phyloP scores from a whole-genome alignment of 805 yeast genomes.

The Yarrowia deformans region DNA sequence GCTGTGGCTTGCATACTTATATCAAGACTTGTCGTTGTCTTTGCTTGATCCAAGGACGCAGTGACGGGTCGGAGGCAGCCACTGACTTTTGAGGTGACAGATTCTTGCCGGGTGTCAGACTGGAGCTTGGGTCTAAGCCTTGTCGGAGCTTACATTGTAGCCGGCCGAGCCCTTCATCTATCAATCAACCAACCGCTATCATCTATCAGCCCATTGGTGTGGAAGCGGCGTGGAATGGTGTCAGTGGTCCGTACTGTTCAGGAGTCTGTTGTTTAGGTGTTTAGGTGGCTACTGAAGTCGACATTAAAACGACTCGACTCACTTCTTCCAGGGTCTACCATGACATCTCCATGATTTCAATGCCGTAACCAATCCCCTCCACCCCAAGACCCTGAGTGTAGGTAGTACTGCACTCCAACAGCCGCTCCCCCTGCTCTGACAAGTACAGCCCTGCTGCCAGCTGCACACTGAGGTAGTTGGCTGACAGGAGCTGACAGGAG shows the following conservation, averaged over 20 bases:
- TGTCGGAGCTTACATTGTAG: not conserved
- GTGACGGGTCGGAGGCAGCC: not conserved
- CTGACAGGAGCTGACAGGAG: not conserved
- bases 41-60: too few relatives aligned
- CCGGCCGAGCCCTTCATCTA: not conserved
- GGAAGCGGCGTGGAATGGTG: not conserved
- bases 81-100: not conserved
- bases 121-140: not conserved
- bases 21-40: too few relatives aligned
- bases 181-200: slow-evolving; percentile 1
- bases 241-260: not conserved
- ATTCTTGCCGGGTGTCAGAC: not conserved
- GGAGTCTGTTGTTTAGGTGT: too few relatives aligned
- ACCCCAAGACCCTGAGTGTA: not conserved
- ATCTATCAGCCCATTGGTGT: not conserved
- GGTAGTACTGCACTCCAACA: not conserved
- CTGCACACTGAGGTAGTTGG: not conserved
- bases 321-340: too few relatives aligned
- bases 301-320: too few relatives aligned
- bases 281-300: too few relatives aligned
- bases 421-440: not conserved
- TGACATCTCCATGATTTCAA: too few relatives aligned
- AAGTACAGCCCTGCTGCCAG: not conserved
- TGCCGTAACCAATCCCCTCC: not conserved
- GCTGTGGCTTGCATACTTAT: too few relatives aligned